Evolutionary conservation across 805 yeast species (phyloP).

Genomic region (Saccharomycopsis javanensis): DNA sequence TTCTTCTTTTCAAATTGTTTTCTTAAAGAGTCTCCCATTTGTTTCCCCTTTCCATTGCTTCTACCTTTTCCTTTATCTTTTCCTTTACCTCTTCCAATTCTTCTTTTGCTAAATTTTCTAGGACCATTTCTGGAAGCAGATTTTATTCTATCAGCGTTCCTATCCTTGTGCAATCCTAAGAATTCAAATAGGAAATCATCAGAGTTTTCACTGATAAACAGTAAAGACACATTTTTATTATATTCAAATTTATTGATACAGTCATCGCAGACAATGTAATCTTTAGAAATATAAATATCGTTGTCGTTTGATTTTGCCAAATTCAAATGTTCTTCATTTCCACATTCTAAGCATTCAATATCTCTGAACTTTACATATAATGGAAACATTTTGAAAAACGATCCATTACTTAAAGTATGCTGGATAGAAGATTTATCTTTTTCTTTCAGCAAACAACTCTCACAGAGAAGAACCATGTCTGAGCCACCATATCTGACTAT

Average conservation of each 20-base stretch:
- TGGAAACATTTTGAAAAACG: slow-evolving; percentile 39
- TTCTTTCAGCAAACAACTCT: slow-evolving; percentile 34
- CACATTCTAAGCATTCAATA: slow-evolving; percentile 38
- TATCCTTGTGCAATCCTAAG: slow-evolving; percentile 38
- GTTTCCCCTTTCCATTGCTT: slow-evolving; percentile 15
- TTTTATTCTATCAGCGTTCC: slow-evolving; percentile 25
- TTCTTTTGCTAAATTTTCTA: slow-evolving; percentile 32
- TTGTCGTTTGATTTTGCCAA: slow-evolving; percentile 23
- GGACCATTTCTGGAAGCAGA: slow-evolving; percentile 9
- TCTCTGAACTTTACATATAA: slow-evolving; percentile 43
- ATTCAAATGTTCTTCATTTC: slow-evolving; percentile 31
- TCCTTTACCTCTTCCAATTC: slow-evolving; percentile 18
- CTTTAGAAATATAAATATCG: slow-evolving; percentile 2
- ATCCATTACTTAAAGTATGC: slow-evolving; percentile 45
- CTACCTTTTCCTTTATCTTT: slow-evolving; percentile 9
- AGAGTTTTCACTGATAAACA: slow-evolving; percentile 36
- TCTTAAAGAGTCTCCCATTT: slow-evolving; percentile 4
- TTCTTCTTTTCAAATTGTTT: background rate
- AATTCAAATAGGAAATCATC: slow-evolving; percentile 38
- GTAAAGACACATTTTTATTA: slow-evolving; percentile 13
- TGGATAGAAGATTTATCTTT: slow-evolving; percentile 38
- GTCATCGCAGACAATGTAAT: slow-evolving; percentile 32
- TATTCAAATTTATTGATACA: slow-evolving; percentile 29
- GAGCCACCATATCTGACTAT: slow-evolving; percentile 45
- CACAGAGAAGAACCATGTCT: slow-evolving; percentile 43